Evolutionary conservation across 2,329 filamentous ascomycete species (phyloP), one percentile per base, ranked within the genome.

Genomic region (Ramularia endophylla): DNA sequence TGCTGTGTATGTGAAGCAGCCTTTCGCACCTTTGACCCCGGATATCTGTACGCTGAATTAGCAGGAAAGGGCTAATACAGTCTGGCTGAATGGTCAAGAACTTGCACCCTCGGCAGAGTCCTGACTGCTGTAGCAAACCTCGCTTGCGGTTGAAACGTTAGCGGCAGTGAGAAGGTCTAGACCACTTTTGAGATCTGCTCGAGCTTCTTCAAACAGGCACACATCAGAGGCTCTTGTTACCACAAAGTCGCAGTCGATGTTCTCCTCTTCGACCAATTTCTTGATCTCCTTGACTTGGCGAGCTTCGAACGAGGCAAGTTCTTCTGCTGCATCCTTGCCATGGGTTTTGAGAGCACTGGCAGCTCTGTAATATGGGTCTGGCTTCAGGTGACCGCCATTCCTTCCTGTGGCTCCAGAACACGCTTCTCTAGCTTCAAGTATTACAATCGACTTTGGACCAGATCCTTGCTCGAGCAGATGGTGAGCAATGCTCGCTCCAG

Each of bases 1-100:
- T 0, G 84, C 83, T 36, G 75, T 60, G 35, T 61, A 66, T 5
- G 52, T 60, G 42, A 64, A 59, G 4, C 47, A 56, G 2, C 54
- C 58, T 33, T 61, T 59, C 2, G 65, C 65, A 2, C 59, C 62
- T 27, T 65, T 66, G 28, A 70, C 52, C 1, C 61, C 63, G 1
- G 64, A 63, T 2, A 64, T 38, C 43, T 51, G 7, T 9, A 12
- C n/a, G n/a, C n/a, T n/a, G n/a, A n/a, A n/a, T n/a, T 18, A 35
- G 43, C 30, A 46, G 40, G 29, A 16, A 29, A 25, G n/a, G n/a
- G 27, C 27, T 19, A 31, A 29, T 11, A 13, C 27, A n/a, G 6
- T n/a, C 17, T n/a, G 13, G 15, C 32, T 18, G 17, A 2, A 13
- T 32, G 8, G 3, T 8, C 2, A 25, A 18, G 4, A n/a, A 41